Evolutionary conservation across 1,139 yeast genomes (phyloP).

Genomic region (Arxiozyma heterogenica): DNA sequence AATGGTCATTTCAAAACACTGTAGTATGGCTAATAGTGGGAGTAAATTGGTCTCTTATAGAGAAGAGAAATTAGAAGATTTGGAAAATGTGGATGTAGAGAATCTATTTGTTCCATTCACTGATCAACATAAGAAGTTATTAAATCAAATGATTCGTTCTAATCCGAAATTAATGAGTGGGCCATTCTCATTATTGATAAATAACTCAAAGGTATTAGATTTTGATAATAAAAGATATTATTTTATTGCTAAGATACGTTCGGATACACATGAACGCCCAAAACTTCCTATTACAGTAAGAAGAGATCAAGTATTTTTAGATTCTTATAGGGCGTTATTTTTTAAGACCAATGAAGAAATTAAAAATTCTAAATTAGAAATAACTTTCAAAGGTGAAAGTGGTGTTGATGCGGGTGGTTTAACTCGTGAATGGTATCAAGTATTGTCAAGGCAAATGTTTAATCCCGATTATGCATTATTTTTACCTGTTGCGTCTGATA

Average conservation of each 20-base stretch:
- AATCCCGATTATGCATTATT: slow-evolving; percentile 94
- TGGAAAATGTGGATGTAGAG: slow-evolving; percentile 69
- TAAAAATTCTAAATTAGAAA: slow-evolving; percentile 63
- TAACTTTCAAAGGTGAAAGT: slow-evolving; percentile 82
- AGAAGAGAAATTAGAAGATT: slow-evolving; percentile 56
- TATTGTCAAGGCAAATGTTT: slow-evolving; percentile 87
- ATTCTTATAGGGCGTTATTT: slow-evolving; percentile 76
- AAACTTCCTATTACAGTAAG: slow-evolving; percentile 60
- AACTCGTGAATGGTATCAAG: slow-evolving; percentile 96
- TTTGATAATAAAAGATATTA: slow-evolving; percentile 89
- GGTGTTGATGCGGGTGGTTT: slow-evolving; percentile 99
- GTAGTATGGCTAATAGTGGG: slow-evolving; percentile 49
- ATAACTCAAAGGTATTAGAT: slow-evolving; percentile 83
- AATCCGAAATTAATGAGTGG: slow-evolving; percentile 96
- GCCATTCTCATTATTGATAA: slow-evolving; percentile 81
- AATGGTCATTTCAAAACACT: slow-evolving; percentile 92
- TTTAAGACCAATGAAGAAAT: slow-evolving; percentile 74
- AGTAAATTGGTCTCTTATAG: slow-evolving; percentile 36
- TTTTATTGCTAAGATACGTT: slow-evolving; percentile 66
- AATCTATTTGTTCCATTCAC: slow-evolving; percentile 78
- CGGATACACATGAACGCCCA: slow-evolving; percentile 36
- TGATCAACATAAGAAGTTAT: slow-evolving; percentile 77
- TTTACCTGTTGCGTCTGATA: slow-evolving; percentile 85
- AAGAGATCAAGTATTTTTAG: slow-evolving; percentile 86
- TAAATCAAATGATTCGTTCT: slow-evolving; percentile 85